Conservation (phyloP, 2,329 filamentous ascomycete genomes). For the Paraconiothyrium brasiliense region DNA sequence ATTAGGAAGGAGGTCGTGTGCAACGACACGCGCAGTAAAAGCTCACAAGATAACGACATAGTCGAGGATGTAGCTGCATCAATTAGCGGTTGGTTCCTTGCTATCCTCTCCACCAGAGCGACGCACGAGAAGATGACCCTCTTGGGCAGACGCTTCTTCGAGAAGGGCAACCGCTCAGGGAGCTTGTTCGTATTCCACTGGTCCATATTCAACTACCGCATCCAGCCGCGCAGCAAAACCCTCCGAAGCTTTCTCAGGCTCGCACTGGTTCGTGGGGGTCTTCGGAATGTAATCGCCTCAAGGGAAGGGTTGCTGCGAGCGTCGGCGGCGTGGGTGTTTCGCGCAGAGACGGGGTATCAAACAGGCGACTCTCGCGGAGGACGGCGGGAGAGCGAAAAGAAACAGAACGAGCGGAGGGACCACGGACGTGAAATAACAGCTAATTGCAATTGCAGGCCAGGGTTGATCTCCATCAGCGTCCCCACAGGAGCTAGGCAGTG, state of each 20-base stretch:
- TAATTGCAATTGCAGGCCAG: constrained; percentile 2
- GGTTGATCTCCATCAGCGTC: constrained; percentile 19
- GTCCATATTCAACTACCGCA: constrained; percentile 43
- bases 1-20: constrained; percentile 48
- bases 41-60: constrained; percentile 67
- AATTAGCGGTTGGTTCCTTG: constrained; percentile 29
- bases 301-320: neutral
- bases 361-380: constrained; percentile 29
- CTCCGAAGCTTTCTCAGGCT: constrained; percentile 22
- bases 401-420: constrained; percentile 4
- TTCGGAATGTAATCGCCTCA: neutral
- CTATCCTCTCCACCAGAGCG: constrained; percentile 7
- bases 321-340: constrained; percentile 20
- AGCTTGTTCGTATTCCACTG: constrained; percentile 48
- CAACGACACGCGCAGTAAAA: constrained; percentile 21
- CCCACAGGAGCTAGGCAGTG: constrained; percentile 13
- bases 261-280: constrained; percentile 6
- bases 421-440: constrained; percentile 1
- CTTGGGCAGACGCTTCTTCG: constrained; percentile 61
- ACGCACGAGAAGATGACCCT: constrained; percentile 64
- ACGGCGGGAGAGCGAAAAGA: constrained; percentile 12
- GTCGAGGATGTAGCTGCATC: constrained; percentile 63
- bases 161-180: constrained; percentile 62
- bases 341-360: constrained; percentile 29
- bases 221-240: constrained; percentile 22